Percentiles rank a stretch among this genome's conserved stretches.
phyloP scores from a whole-genome alignment of 257 asterid genomes.

The Nicotiana undulata region DNA sequence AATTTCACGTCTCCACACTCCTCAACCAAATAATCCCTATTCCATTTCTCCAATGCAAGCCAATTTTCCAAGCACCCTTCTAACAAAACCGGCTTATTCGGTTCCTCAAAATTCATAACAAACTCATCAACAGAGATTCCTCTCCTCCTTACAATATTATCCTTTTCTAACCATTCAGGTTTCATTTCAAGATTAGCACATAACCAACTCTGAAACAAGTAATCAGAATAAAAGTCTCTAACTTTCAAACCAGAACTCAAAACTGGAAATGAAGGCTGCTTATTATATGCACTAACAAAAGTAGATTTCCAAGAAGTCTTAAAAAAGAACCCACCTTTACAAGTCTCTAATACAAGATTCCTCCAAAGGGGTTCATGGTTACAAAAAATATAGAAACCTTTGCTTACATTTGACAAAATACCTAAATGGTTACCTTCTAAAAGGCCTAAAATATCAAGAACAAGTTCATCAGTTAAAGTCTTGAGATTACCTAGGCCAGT shows the following conservation, averaged over 20 bases:
- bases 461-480: slow-evolving; percentile 74
- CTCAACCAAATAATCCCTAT: slow-evolving; percentile 50
- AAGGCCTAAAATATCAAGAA: slow-evolving; percentile 75
- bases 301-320: slow-evolving; percentile 69
- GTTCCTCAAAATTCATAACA: slow-evolving; percentile 67
- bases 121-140: slow-evolving; percentile 72
- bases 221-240: slow-evolving; percentile 88
- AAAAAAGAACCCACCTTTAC: slow-evolving; percentile 49
- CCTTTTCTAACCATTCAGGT: slow-evolving; percentile 83
- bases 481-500: slow-evolving; percentile 70
- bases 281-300: slow-evolving; percentile 22
- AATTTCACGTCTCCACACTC: slow-evolving; percentile 53
- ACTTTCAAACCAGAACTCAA: slow-evolving; percentile 37
- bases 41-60: slow-evolving; percentile 75
- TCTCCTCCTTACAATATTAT: slow-evolving; percentile 62
- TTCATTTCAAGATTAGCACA: slow-evolving; percentile 99
- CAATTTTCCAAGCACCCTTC: slow-evolving; percentile 81
- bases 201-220: slow-evolving; percentile 95
- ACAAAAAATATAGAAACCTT: slow-evolving; percentile 85
- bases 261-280: slow-evolving; percentile 19
- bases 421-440: slow-evolving; percentile 59
- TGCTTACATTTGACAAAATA: slow-evolving; percentile 73
- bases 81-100: slow-evolving; percentile 72
- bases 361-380: slow-evolving; percentile 94
- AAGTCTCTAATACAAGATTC: slow-evolving; percentile 58